Evolutionary conservation across 2,329 filamentous ascomycete genomes (phyloP).

Genomic region (Epicoccum sorghinum): DNA sequence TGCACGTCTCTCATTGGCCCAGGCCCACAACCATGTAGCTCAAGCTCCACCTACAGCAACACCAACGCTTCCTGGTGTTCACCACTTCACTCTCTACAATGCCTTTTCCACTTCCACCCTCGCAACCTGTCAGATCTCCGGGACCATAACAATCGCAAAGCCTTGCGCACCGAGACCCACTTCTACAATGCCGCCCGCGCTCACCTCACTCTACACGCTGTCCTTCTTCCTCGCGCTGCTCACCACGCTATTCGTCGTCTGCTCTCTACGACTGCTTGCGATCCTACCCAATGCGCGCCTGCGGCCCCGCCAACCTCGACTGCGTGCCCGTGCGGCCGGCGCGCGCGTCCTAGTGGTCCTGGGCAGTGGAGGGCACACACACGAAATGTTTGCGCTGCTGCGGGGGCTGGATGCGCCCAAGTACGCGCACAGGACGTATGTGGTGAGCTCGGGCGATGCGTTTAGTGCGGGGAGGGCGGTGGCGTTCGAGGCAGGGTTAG

Average conservation of each 20-base stretch:
- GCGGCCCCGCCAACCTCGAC: slow-evolving; percentile 16
- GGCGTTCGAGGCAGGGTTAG: slow-evolving; percentile 64
- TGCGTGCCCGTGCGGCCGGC: slow-evolving; percentile 40
- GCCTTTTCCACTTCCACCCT: no score
- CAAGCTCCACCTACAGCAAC: no score
- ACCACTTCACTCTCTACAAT: no score
- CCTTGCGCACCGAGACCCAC: no score
- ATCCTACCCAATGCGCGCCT: slow-evolving; percentile 45
- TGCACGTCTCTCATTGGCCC: no score
- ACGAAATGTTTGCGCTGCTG: slow-evolving; percentile 91
- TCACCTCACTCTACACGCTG: slow-evolving; percentile 28
- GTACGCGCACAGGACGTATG: slow-evolving; percentile 74
- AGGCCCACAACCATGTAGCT: no score
- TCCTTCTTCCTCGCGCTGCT: slow-evolving; percentile 42
- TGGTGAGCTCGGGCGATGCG: slow-evolving; percentile 77
- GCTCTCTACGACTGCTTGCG: slow-evolving; percentile 47
- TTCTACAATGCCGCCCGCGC: slow-evolving; percentile 25
- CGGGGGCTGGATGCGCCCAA: slow-evolving; percentile 56
- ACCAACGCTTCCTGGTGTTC: no score
- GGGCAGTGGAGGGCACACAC: slow-evolving; percentile 91
- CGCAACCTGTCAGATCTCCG: no score
- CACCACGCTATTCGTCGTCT: slow-evolving; percentile 40
- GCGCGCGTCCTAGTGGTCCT: slow-evolving; percentile 79
- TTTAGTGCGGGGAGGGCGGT: slow-evolving; percentile 69
- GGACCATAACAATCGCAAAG: no score